These are phyloP conservation scores for Cryptococcus floricola DNA, from an alignment of 1,284 basidiomycete species.

Conservation along the genomic window DNA sequence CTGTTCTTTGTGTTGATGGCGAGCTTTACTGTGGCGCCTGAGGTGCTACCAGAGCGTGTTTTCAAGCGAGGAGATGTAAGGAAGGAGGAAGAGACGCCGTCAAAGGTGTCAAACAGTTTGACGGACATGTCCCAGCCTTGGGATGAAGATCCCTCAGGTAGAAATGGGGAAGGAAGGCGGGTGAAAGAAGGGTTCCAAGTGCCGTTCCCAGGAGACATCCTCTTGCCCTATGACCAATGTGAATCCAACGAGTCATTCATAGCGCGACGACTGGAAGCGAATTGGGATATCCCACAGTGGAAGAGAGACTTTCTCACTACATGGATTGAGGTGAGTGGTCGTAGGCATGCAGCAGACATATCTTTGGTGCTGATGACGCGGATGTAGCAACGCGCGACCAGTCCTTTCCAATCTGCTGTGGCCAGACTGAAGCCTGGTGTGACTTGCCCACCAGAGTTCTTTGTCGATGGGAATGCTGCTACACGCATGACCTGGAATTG, in stretches of 20 bases:
- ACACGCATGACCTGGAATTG: constrained; percentile 72
- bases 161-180: not conserved
- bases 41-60: constrained; percentile 1
- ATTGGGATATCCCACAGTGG: constrained; percentile 12
- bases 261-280: constrained; percentile 24
- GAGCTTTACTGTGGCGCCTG: constrained; percentile 70
- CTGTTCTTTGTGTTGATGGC: constrained; percentile 77
- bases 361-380: not conserved
- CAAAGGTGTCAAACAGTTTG: not conserved
- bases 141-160: not conserved
- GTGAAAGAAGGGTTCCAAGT: constrained; percentile 26
- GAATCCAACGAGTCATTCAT: constrained; percentile 57
- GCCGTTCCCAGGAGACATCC: constrained; percentile 36
- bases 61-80: not conserved
- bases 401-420: constrained; percentile 62
- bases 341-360: not conserved
- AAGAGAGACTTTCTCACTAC: not conserved
- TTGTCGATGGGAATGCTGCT: constrained; percentile 21
- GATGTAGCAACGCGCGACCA: constrained; percentile 61
- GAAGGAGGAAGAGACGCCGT: not conserved
- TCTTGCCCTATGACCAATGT: constrained; percentile 63
- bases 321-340: not conserved
- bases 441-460: constrained; percentile 10
- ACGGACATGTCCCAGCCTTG: not conserved
- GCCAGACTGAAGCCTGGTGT: constrained; percentile 15